These are phyloP conservation scores for Rhodomyrtus psidioides DNA, from an alignment of 441 rosid species.

Conservation along the genomic window DNA sequence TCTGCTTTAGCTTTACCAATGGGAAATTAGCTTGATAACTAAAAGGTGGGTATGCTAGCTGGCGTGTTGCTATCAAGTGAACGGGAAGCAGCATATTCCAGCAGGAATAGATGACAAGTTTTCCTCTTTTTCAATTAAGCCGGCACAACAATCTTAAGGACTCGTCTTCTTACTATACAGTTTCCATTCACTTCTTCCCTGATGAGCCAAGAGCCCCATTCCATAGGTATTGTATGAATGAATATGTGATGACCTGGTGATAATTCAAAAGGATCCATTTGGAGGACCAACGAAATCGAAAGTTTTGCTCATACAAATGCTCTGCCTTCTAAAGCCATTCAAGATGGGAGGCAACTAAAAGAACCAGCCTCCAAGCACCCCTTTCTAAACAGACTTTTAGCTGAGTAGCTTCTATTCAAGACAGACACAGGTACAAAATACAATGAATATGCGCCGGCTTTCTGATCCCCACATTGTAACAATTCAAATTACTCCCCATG, in stretches of 20 bases:
- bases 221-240: background rate
- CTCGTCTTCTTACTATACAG: background rate
- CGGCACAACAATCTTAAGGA: background rate
- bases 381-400: background rate
- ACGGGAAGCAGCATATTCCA: background rate
- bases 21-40: background rate
- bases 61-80: background rate
- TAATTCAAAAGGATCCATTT: background rate
- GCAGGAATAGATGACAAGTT: background rate
- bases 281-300: background rate
- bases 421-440: background rate
- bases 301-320: background rate
- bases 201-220: background rate
- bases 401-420: background rate
- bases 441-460: background rate
- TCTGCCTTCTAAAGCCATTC: background rate
- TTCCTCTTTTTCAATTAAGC: background rate
- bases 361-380: background rate
- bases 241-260: background rate
- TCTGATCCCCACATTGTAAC: background rate
- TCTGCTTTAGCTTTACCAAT: background rate
- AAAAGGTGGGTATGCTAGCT: background rate
- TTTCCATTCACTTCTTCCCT: background rate
- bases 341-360: background rate
- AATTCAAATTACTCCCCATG: background rate